A percentile compares a stretch with the other conserved stretches of the same genome.
Conservation (phyloP, 2,329 filamentous ascomycete species). For the Gliomastix tumulicola region DNA sequence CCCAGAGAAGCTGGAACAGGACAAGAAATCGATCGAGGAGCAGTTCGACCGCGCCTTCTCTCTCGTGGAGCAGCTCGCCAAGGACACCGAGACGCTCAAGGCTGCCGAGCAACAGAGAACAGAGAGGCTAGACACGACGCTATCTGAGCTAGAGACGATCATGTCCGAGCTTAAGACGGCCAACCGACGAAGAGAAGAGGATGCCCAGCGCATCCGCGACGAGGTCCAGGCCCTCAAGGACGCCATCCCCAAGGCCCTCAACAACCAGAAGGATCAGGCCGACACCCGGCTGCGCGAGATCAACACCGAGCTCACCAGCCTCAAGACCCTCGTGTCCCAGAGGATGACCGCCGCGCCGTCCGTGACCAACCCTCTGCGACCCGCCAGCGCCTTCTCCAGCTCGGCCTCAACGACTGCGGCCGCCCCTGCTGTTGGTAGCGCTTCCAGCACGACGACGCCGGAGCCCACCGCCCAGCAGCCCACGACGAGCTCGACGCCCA, state of each 20-base stretch:
- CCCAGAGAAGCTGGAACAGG: slow-evolving; percentile 85
- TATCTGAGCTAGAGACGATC: slow-evolving; percentile 79
- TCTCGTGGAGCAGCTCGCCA: slow-evolving; percentile 83
- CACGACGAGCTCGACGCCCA: slow-evolving; percentile 1
- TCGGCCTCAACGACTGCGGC: slow-evolving; percentile 16
- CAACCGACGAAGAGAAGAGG: slow-evolving; percentile 76
- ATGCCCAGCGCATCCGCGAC: slow-evolving; percentile 77
- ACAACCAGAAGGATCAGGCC: slow-evolving; percentile 77
- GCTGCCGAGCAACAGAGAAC: slow-evolving; percentile 78
- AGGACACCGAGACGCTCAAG: slow-evolving; percentile 86
- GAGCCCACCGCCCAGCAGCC: slow-evolving; percentile 9
- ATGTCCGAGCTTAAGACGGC: slow-evolving; percentile 76
- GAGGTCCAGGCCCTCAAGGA: slow-evolving; percentile 80
- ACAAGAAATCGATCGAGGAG: slow-evolving; percentile 88
- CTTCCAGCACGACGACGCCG: slow-evolving; percentile 1
- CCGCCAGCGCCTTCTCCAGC: slow-evolving; percentile 21
- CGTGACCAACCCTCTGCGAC: slow-evolving; percentile 13
- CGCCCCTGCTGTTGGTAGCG: neutral
- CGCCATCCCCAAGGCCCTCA: slow-evolving; percentile 79
- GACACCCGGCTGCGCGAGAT: slow-evolving; percentile 80
- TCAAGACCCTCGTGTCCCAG: slow-evolving; percentile 78
- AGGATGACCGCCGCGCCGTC: slow-evolving; percentile 39
- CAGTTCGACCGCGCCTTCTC: slow-evolving; percentile 89
- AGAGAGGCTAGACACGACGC: slow-evolving; percentile 71
- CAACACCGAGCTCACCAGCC: slow-evolving; percentile 78